These are phyloP conservation scores for Serpula lacrymans DNA, from an alignment of 768 basidiomycete species.

Conservation along the genomic window DNA sequence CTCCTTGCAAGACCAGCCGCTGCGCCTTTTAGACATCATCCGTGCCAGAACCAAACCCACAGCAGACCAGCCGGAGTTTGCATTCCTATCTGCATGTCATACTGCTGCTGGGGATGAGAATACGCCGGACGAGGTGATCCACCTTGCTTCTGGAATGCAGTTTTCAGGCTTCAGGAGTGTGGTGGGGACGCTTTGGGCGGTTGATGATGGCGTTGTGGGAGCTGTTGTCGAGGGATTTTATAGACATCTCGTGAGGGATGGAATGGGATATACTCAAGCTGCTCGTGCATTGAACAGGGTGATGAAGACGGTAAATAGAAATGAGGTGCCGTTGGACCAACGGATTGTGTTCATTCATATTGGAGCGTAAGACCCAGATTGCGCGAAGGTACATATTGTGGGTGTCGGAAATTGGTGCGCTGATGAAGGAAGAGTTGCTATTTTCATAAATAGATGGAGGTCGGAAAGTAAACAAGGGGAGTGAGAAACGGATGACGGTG, in stretches of 20 bases:
- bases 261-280: slow-evolving; percentile 5
- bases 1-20: neutral
- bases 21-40: slow-evolving; percentile 9
- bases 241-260: slow-evolving; percentile 2
- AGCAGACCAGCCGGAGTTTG: slow-evolving; percentile 2
- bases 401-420: slow-evolving; percentile 66
- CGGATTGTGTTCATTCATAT: slow-evolving; percentile 12
- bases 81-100: slow-evolving; percentile 22
- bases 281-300: slow-evolving; percentile 9
- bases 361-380: too few species aligned
- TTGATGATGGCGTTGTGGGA: slow-evolving; percentile 7
- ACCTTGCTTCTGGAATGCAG: slow-evolving; percentile 24
- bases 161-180: slow-evolving; percentile 20
- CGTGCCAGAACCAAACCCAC: too few species aligned
- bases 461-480: too few species aligned
- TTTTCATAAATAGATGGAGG: too few species aligned
- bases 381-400: slow-evolving; percentile 53
- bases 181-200: slow-evolving; percentile 22
- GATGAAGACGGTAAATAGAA: neutral
- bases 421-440: too few species aligned
- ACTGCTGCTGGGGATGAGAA: slow-evolving; percentile 15
- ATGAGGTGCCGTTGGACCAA: slow-evolving; percentile 6
- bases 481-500: too few species aligned
- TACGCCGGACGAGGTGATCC: slow-evolving; percentile 17
- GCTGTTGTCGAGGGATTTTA: slow-evolving; percentile 11